Base-by-base conservation (phyloP, 495 filamentous ascomycete genomes). In the Neurospora sublineolata region DNA sequence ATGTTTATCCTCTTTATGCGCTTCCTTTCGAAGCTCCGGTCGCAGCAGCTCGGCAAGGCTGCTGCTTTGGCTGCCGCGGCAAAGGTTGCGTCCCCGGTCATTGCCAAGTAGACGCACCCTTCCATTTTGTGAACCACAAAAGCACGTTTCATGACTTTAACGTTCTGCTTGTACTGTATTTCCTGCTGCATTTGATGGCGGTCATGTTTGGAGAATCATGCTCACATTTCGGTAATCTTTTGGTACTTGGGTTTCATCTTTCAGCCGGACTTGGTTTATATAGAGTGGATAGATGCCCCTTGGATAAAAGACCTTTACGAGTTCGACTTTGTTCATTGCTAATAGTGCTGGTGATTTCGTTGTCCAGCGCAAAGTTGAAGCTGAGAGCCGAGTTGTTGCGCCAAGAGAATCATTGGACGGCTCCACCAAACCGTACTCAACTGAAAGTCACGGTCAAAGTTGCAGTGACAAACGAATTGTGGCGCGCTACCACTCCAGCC, bases 1-100 rank as follows among this genome's bases (percentile, higher is more conserved):
- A 74, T 93, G 18, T 98, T 97, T 82, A 83, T 98, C 74, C 80
- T 97, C 23, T 87, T 99, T 27, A 94, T 97, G 81, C 87, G 91
- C 71, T 95, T 93, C 76, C 70, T 97, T 72, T 87, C 88, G 68
- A 88, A 89, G 75, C 72, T 97, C 68, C 87, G 87, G 76, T 86
- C 88, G 46, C 84, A 92, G 75, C 90, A 92, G 79, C 84, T 97
- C 41, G 82, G 87, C 71, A 92, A 91, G 78, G 85, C 88, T 6
- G 89, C 88, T 16, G 86, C 86, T 37, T 60, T 87, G 11, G 87
- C 87, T 1, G 83, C 87, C 33, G 82, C 81, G 0, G 84, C 86
- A 11, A 86, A 85, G 60, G 76, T 80, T 40, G 81, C 81, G 16
- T 75, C 84, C 33, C 86, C 86, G 27, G 39, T 87, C 37, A 77